phyloP scores from a whole-genome alignment of 768 basidiomycete species.

The Tulasnella sp. region DNA sequence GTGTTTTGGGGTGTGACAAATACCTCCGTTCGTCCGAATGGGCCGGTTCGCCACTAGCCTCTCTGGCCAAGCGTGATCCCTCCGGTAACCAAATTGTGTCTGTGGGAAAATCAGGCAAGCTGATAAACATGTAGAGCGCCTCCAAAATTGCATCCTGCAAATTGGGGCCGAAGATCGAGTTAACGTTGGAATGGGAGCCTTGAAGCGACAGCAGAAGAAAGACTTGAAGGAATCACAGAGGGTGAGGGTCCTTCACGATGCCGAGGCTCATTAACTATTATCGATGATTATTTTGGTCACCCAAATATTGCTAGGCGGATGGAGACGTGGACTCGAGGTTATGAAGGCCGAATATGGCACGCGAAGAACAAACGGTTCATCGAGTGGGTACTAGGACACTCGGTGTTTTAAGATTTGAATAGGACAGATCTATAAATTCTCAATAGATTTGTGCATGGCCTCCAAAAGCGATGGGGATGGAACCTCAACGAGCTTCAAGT shows the following conservation, averaged over 20 bases:
- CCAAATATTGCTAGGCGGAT: background rate
- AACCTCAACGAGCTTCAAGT: background rate
- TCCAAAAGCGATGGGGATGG: background rate
- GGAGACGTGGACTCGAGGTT: background rate
- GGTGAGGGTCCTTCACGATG: background rate
- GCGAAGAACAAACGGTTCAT: background rate
- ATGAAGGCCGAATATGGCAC: background rate
- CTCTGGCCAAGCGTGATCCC: too few relatives aligned
- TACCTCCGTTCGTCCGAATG: too few relatives aligned
- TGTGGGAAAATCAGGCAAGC: too few relatives aligned
- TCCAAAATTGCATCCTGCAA: background rate
- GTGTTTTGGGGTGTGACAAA: too few relatives aligned
- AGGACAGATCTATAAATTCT: too few relatives aligned
- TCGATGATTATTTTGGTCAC: too few relatives aligned
- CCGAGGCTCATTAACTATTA: too few relatives aligned
- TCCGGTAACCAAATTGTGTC: too few relatives aligned
- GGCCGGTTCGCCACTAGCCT: too few relatives aligned
- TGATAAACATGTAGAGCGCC: background rate
- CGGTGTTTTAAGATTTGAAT: too few relatives aligned
- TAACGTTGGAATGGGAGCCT: background rate
- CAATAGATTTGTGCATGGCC: background rate
- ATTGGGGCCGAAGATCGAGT: background rate
- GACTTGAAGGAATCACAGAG: background rate
- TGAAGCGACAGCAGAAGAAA: background rate
- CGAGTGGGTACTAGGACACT: background rate